Evolutionary conservation across 2,329 filamentous ascomycete genomes (phyloP), one percentile per base, ranked within the genome.

Genomic region (Colletotrichum limetticola): DNA sequence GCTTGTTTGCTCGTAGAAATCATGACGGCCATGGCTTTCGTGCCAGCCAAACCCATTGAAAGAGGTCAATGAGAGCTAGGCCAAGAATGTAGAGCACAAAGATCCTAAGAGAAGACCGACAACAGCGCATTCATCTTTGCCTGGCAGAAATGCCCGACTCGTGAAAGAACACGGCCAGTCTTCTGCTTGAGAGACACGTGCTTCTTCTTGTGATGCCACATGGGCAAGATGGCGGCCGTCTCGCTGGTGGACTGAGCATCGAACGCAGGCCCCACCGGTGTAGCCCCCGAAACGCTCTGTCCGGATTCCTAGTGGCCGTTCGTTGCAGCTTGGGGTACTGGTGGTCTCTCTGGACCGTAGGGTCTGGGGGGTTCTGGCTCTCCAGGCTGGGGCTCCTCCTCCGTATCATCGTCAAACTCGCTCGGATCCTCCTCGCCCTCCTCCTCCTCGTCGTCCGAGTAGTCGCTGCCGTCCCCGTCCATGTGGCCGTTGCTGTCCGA

Each of bases 371-470:
- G 79, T 57, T 74, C 78, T 61, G 80, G 79, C 59, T 82, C 79
- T 68, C 78, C 76, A 71, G 82, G 74, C 71, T 83, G 85, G 58
- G 80, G 76, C 75, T 89, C 87, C 75, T 89, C 87, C 76, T 89
- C 88, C 28, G 85, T 88, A 68, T 89, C 86, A 68, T 91, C 90
- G 78, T 93, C 91, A 77, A 91, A 90, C 77, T 93, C 91, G 75
- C 91, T 91, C 68, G 88, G 88, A 67, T 90, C 90, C 72, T 90
- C 91, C 63, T 89, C 87, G 60, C 91, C 90, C 32, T 91, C 88
- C 37, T 89, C 86, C n/a, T 89, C 86, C n/a, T 88, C 90, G 55
- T 90, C 88, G 55, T 90, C 88, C n/a, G 88, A 89, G 77, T 92
- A 91, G 75, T 92, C 91, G 78, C 88, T 91, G 75, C 91, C 90